Percentiles rank a stretch among this genome's conserved stretches.
phyloP scores from a whole-genome alignment of 2,329 filamentous ascomycete species.

The Anthostomella pinea region DNA sequence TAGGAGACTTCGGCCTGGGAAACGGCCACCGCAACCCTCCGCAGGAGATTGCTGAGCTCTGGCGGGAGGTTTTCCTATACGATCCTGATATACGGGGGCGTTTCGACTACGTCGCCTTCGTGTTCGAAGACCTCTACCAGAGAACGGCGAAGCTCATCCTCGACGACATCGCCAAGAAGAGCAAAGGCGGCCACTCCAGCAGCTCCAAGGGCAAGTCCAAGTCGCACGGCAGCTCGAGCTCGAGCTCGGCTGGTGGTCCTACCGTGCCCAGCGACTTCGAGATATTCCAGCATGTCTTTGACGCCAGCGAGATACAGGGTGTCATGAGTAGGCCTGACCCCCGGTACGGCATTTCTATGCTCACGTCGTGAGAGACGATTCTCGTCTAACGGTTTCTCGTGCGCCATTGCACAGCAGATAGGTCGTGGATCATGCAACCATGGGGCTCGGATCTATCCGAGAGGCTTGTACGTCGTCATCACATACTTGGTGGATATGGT shows the following conservation, averaged over 20 bases:
- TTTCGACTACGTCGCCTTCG: conserved; percentile 61
- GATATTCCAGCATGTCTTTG: conserved; percentile 54
- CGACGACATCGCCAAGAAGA: conserved; percentile 55
- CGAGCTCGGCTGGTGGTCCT: conserved; percentile 24
- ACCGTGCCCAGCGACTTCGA: conserved; percentile 42
- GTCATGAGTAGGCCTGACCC: conserved; percentile 52
- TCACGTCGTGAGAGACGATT: conserved; percentile 11
- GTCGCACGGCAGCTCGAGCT: conserved; percentile 29
- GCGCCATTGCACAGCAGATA: conserved; percentile 26
- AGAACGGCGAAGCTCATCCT: conserved; percentile 52
- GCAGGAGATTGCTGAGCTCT: conserved; percentile 61
- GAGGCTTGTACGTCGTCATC: not conserved
- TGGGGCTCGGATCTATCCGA: conserved; percentile 23
- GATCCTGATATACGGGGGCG: conserved; percentile 61
- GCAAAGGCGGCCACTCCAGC: conserved; percentile 27
- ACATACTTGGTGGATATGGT: not conserved
- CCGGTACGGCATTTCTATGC: conserved; percentile 52
- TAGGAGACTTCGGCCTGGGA: conserved; percentile 64
- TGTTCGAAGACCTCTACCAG: conserved; percentile 57
- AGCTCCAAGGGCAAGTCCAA: conserved; percentile 31
- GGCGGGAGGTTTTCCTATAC: conserved; percentile 62
- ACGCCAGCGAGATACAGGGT: conserved; percentile 46
- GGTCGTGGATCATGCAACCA: conserved; percentile 21
- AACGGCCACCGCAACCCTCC: conserved; percentile 64
- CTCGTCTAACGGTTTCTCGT: conserved; percentile 18